These are phyloP conservation scores for Nitzschia sp. DNA, from an alignment of 108 stramenopile species.

Conservation along the genomic window DNA sequence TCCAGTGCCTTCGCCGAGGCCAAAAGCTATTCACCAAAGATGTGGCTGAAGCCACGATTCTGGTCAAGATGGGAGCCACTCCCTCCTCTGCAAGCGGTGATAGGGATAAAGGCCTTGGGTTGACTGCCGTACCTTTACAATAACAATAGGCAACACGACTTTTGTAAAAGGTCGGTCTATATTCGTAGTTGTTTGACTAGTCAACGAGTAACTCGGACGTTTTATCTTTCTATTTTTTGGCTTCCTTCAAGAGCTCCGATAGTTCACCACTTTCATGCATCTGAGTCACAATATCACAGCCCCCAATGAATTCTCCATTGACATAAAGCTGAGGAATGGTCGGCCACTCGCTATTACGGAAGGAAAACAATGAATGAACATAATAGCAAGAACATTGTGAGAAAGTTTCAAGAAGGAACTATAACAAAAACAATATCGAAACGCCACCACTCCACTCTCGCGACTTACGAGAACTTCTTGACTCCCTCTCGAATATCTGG, in stretches of 20 bases:
- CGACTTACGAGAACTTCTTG: slow-evolving; percentile 39
- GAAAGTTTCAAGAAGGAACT: no score
- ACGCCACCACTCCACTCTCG: background rate
- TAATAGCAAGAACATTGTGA: no score
- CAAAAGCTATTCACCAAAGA: slow-evolving; percentile 17
- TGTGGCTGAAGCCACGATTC: slow-evolving; percentile 36
- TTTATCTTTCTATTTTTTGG: slow-evolving; percentile 11
- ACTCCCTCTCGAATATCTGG: slow-evolving; percentile 93
- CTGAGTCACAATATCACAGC: slow-evolving; percentile 91
- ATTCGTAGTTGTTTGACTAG: background rate
- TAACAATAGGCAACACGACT: background rate
- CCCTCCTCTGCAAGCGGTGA: background rate
- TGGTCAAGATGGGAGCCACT: slow-evolving; percentile 33
- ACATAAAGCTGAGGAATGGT: slow-evolving; percentile 96
- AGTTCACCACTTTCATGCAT: slow-evolving; percentile 94
- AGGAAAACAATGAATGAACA: background rate
- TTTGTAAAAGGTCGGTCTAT: background rate
- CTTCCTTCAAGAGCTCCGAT: slow-evolving; percentile 71
- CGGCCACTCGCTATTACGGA: slow-evolving; percentile 17
- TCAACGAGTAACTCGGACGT: no score
- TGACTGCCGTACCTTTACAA: slow-evolving; percentile 27
- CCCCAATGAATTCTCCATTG: slow-evolving; percentile 96
- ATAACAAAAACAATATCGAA: no score
- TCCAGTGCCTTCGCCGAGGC: slow-evolving; percentile 2
- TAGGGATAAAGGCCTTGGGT: slow-evolving; percentile 8